Percentiles rank a stretch among this genome's conserved stretches.
These are phyloP conservation scores for Penicillium cosmopolitanum DNA, from an alignment of 495 filamentous ascomycete genomes.

Conservation along the genomic window DNA sequence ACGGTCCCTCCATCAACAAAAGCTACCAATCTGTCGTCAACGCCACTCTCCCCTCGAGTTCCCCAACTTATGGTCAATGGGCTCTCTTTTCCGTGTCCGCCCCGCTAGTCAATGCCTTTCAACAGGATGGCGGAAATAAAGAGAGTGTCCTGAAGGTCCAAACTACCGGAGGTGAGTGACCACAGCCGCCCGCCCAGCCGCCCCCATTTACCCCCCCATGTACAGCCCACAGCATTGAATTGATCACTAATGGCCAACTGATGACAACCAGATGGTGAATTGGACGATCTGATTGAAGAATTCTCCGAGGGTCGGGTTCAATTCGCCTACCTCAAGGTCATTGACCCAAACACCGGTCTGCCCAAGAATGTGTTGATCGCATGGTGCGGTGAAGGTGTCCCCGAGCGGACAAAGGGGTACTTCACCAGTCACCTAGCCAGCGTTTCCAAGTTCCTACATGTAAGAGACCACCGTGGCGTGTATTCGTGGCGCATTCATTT, in stretches of 20 bases:
- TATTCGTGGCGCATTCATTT: not conserved
- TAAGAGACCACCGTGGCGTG: conserved; percentile 35
- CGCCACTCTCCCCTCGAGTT: conserved; percentile 66
- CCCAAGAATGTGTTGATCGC: conserved; percentile 93
- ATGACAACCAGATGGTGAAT: conserved; percentile 74
- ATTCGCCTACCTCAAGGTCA: conserved; percentile 96
- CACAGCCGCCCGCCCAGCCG: conserved; percentile 1
- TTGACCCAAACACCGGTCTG: conserved; percentile 86
- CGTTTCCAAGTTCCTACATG: conserved; percentile 87
- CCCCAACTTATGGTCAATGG: conserved; percentile 81
- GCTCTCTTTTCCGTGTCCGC: conserved; percentile 89
- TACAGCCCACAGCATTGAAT: no score
- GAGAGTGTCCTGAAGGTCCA: conserved; percentile 96
- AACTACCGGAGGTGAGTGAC: conserved; percentile 74
- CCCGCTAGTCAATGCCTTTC: conserved; percentile 88
- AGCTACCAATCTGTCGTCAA: conserved; percentile 91
- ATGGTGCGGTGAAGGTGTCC: conserved; percentile 99
- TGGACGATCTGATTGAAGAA: conserved; percentile 93
- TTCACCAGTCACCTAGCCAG: conserved; percentile 92
- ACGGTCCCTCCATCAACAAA: conserved; percentile 88
- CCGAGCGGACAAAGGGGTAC: conserved; percentile 95
- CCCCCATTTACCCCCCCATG: not conserved
- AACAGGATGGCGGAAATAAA: conserved; percentile 76
- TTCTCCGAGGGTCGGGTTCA: conserved; percentile 96
- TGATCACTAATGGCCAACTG: no score